These are phyloP conservation scores for Apophysomyces sp. DNA, from an alignment of 371 early-diverging fungal genomes.

Conservation along the genomic window DNA sequence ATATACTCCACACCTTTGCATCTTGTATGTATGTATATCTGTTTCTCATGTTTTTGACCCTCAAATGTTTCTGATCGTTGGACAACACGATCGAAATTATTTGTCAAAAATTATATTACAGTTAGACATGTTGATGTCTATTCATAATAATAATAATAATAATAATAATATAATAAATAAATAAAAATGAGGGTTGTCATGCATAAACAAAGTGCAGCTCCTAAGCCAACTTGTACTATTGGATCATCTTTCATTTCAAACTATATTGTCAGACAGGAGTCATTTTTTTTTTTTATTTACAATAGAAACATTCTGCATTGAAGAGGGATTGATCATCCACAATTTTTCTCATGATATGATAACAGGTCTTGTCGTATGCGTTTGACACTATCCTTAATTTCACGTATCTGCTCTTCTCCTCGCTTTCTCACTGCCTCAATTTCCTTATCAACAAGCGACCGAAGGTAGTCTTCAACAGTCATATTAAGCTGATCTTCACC, in stretches of 20 bases:
- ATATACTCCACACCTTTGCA: too few species aligned
- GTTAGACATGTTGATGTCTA: background rate
- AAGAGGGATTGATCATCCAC: background rate
- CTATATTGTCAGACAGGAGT: background rate
- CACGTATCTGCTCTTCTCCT: background rate
- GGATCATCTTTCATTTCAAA: slow-evolving; percentile 1
- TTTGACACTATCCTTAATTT: background rate
- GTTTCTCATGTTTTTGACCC: too few species aligned
- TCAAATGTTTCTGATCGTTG: too few species aligned
- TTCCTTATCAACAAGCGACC: background rate
- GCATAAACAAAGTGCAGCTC: slow-evolving; percentile 3
- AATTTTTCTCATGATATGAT: background rate
- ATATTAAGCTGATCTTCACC: slow-evolving; percentile 7
- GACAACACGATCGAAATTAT: too few species aligned
- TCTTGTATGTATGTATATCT: too few species aligned
- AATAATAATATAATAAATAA: too few species aligned
- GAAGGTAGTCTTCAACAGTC: slow-evolving; percentile 11
- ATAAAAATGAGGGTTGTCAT: background rate
- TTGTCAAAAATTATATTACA: too few species aligned
- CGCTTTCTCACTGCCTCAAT: slow-evolving; percentile 1
- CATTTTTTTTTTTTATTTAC: background rate
- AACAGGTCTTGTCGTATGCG: background rate
- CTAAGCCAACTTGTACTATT: slow-evolving; percentile 1
- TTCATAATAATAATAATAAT: too few species aligned
- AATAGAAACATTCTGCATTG: background rate